Evolutionary conservation across 768 basidiomycete genomes (phyloP).

Genomic region (Exsudoporus frostii): DNA sequence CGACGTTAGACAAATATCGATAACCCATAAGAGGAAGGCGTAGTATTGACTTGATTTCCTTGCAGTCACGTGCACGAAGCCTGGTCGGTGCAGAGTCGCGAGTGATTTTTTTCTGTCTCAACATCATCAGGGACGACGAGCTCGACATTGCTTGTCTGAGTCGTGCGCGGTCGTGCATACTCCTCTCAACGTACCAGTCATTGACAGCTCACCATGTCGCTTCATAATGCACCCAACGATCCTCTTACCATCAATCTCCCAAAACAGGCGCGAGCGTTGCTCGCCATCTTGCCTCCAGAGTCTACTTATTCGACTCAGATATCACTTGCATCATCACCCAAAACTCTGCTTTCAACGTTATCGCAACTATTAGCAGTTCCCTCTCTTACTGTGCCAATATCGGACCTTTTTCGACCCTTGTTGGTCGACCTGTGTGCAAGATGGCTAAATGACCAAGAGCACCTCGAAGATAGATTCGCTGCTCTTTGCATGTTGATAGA

Average conservation of each 20-base stretch:
- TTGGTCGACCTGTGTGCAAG: constrained; percentile 75
- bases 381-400: constrained; percentile 59
- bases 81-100: background rate
- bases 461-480: constrained; percentile 49
- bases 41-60: background rate
- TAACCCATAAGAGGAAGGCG: constrained; percentile 16
- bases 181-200: background rate
- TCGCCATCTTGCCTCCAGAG: constrained; percentile 41
- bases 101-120: constrained; percentile 2
- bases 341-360: constrained; percentile 49
- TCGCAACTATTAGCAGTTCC: constrained; percentile 61
- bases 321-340: constrained; percentile 36
- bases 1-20: constrained; percentile 9
- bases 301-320: constrained; percentile 41
- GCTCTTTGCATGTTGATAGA: constrained; percentile 65
- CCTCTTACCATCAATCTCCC: constrained; percentile 58
- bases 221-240: constrained; percentile 36
- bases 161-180: background rate
- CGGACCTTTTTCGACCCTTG: constrained; percentile 70
- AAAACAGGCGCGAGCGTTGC: constrained; percentile 48
- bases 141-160: background rate
- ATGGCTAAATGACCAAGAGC: constrained; percentile 63
- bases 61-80: constrained; percentile 22
- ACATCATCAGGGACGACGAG: constrained; percentile 1
- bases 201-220: constrained; percentile 8